Evolutionary conservation across 441 rosid species (phyloP), one percentile per base, ranked within the genome.

Genomic region (Gossypium schwendimanii): DNA sequence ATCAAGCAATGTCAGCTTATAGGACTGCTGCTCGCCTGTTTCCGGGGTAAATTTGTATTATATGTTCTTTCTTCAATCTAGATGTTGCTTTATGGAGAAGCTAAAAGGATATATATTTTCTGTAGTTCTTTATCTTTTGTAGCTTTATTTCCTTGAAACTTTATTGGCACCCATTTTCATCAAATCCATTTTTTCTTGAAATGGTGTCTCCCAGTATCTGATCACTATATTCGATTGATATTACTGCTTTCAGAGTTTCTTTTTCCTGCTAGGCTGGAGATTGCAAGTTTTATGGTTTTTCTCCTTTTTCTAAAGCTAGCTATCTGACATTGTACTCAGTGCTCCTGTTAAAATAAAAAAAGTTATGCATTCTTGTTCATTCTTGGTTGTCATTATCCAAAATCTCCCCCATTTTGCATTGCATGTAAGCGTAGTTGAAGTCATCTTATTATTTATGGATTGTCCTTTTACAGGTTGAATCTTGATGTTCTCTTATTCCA

Each of bases 1-100:
- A 95, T 82, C 98, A 91, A 78, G 98, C 98, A 74, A 91, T 93
- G 99, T 83, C 96, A 6, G 97, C 93, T 76, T 95, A 95, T 77
- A 95, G 98, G 21, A 88, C 90, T 55, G 98, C 96, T 61, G 98
- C 97, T 73, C 91, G 97, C 57, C 83, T 95, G 75, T 92, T 95
- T 80, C 99, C 98, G 9, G 98, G 98, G 98, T 92, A 88, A 79
- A 63, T 73, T 75, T 45, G 14, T 31, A 23, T 14, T 52, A 0
- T 53, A 31, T 47, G 1, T 64, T 41, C 6, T 26, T 44, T 67
- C 45, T 15, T 20, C 7, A 3, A 8, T 71, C 36, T n/a, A 15
- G 53, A 11, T 45, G 4, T 45, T 65, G 70, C 55, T 45, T 65
- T 14, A 11, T 65, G 33, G 20, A 12, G 69, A 44, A 21, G 54